Evolutionary conservation across 2,329 filamentous ascomycete genomes (phyloP).

Genomic region (Microcera coccophila): DNA sequence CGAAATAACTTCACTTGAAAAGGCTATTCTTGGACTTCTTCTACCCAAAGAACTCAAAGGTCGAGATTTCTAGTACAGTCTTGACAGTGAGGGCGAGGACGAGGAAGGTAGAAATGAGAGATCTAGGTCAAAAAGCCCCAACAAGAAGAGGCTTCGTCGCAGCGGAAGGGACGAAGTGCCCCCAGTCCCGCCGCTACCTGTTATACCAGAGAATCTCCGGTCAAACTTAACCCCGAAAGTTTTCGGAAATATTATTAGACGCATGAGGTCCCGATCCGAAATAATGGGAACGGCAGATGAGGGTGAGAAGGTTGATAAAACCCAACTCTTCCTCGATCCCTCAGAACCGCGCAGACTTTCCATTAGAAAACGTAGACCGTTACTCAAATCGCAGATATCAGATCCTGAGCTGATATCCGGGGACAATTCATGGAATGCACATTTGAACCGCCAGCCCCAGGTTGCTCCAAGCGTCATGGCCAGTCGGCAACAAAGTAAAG

Average conservation of each 20-base stretch:
- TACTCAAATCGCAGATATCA: conserved; percentile 24
- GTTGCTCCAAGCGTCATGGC: no score
- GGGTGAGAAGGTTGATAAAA: conserved; percentile 2
- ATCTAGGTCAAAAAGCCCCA: conserved; percentile 4
- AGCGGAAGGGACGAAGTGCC: conserved; percentile 16
- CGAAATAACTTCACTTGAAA: conserved; percentile 25
- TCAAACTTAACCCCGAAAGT: conserved; percentile 22
- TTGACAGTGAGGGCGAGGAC: conserved; percentile 33
- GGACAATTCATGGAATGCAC: conserved; percentile 1
- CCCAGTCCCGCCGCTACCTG: conserved; percentile 28
- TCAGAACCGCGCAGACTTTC: conserved; percentile 5
- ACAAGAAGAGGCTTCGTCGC: conserved; percentile 5
- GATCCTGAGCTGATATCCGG: conserved; percentile 16
- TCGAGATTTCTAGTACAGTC: conserved; percentile 37
- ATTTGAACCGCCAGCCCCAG: conserved; percentile 1
- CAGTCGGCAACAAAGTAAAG: no score
- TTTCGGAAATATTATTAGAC: conserved; percentile 27
- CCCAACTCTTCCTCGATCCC: neutral
- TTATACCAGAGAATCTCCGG: conserved; percentile 30
- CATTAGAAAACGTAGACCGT: conserved; percentile 10
- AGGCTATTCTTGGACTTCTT: conserved; percentile 32
- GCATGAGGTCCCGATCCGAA: conserved; percentile 23
- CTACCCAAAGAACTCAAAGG: conserved; percentile 31
- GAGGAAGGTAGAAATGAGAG: conserved; percentile 13
- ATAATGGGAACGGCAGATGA: conserved; percentile 4